Evolutionary conservation across 2,329 filamentous ascomycete species (phyloP).

Genomic region (Plenodomus biglobosus): DNA sequence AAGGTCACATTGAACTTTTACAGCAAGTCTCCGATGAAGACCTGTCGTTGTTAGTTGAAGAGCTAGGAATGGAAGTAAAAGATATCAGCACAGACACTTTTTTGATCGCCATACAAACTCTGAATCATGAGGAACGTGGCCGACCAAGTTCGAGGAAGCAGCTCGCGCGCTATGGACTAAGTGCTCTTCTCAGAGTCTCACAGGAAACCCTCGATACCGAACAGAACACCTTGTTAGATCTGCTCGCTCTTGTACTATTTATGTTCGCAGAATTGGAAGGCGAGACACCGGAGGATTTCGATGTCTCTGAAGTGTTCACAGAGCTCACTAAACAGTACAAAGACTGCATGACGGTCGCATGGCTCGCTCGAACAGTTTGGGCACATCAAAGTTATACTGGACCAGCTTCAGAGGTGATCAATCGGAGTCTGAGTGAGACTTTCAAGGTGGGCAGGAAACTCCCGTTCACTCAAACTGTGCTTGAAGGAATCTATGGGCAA

Average conservation of each 20-base stretch:
- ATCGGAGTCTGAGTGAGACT: conserved; percentile 28
- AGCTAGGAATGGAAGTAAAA: conserved; percentile 56
- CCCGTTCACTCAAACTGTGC: conserved; percentile 39
- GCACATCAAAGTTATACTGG: conserved; percentile 34
- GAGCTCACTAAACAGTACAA: conserved; percentile 57
- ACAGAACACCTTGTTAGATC: conserved; percentile 74
- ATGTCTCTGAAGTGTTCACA: conserved; percentile 61
- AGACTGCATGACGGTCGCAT: conserved; percentile 40
- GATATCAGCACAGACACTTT: conserved; percentile 55
- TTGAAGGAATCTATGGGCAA: conserved; percentile 40
- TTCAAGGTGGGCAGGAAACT: conserved; percentile 29
- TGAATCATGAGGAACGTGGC: conserved; percentile 46
- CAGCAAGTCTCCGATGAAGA: conserved; percentile 81
- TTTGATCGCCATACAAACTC: conserved; percentile 52
- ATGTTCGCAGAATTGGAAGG: conserved; percentile 69
- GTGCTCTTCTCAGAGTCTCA: conserved; percentile 71
- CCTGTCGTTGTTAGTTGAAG: conserved; percentile 57
- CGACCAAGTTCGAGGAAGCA: conserved; percentile 48
- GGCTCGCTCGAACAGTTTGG: conserved; percentile 41
- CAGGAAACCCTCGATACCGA: conserved; percentile 76
- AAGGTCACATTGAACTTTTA: conserved; percentile 75
- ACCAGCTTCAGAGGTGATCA: conserved; percentile 27
- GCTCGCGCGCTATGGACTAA: conserved; percentile 75
- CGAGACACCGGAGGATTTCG: conserved; percentile 68
- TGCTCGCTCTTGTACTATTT: conserved; percentile 80